Conservation (phyloP, 768 basidiomycete genomes). For the Boletus edulis region DNA sequence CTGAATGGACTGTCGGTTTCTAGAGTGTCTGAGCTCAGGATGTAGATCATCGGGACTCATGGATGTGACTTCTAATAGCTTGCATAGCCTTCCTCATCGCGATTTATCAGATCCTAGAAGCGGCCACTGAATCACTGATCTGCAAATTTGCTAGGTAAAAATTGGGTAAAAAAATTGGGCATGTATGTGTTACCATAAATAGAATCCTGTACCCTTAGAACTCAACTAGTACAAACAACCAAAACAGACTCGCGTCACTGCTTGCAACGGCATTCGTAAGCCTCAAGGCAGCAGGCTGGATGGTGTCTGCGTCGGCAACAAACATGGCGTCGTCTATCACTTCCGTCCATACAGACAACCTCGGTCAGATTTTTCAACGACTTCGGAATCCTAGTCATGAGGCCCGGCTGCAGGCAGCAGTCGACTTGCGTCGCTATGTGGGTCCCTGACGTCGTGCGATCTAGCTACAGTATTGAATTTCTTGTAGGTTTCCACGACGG, state of each 20-base stretch:
- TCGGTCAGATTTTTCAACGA: slow-evolving; percentile 64
- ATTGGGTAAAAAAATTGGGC: too few species aligned
- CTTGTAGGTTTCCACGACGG: slow-evolving; percentile 63
- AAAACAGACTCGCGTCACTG: slow-evolving; percentile 7
- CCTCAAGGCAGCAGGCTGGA: slow-evolving; percentile 2
- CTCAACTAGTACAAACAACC: slow-evolving; percentile 32
- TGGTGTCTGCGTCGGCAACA: slow-evolving; percentile 12
- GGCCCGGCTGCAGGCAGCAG: slow-evolving; percentile 62
- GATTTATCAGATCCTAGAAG: too few species aligned
- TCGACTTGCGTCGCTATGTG: slow-evolving; percentile 74
- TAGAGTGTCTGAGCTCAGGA: too few species aligned
- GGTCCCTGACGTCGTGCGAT: slow-evolving; percentile 26
- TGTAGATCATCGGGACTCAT: too few species aligned
- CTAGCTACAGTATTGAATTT: slow-evolving; percentile 5
- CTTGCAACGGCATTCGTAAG: slow-evolving; percentile 4
- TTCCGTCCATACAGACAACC: slow-evolving; percentile 56
- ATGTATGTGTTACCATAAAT: slow-evolving; percentile 6
- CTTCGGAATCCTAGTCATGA: slow-evolving; percentile 66
- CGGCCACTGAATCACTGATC: neutral
- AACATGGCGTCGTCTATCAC: slow-evolving; percentile 63
- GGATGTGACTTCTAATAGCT: too few species aligned
- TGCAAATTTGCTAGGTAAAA: neutral
- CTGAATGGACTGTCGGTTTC: too few species aligned
- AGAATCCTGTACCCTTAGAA: slow-evolving; percentile 15
- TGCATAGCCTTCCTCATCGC: too few species aligned